Base-by-base conservation (phyloP, 164 flowering plant genomes). In the Stephania yunnanensis region DNA sequence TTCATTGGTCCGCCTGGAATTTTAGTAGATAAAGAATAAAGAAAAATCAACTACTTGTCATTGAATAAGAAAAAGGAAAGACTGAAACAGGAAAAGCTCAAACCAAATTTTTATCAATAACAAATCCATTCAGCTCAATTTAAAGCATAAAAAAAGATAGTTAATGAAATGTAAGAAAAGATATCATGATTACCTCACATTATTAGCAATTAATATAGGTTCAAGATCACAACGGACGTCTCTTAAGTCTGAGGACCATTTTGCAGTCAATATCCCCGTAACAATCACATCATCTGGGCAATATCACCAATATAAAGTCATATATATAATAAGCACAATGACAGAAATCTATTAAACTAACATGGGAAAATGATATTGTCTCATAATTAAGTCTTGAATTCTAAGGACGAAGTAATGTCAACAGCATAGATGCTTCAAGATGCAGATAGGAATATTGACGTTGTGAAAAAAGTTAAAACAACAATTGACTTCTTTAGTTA, bases 161-260 rank as follows among this genome's bases (percentile, higher is more conserved):
- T 36, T 36, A 22, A 63, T 31, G 46, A 10, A 5, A 10, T 19
- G 69, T 46, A 71, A 48, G 67, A 1, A 5, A 19, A 17, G 4
- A 20, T 58, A 7, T 17, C 65, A 17, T 8, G n/a, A 20, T 72
- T 81, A 93, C 98, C 95, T 92, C 74, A 89, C 87, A 78, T 89
- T 74, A 78, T 95, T 95, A 58, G 98, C 97, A 80, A 95, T 72
- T 74, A 95, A 78, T 46, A 91, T 77, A 69, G 98, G 95, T 70
- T 95, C 97, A 81, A 95, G 97, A 80, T 91, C 92, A 77, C 95
- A 92, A 9, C 97, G 94, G 7, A 95, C 97, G 78, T 90, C 97
- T 81, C 87, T 95, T 67, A 91, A 71, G 78, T 90, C 95, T 61
- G 97, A 84, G 69, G 97, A 91, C 98, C 98, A 95, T 81, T 87